These are phyloP conservation scores for Decorospora gaudefroyi DNA, from an alignment of 2,329 filamentous ascomycete species.

Conservation along the genomic window DNA sequence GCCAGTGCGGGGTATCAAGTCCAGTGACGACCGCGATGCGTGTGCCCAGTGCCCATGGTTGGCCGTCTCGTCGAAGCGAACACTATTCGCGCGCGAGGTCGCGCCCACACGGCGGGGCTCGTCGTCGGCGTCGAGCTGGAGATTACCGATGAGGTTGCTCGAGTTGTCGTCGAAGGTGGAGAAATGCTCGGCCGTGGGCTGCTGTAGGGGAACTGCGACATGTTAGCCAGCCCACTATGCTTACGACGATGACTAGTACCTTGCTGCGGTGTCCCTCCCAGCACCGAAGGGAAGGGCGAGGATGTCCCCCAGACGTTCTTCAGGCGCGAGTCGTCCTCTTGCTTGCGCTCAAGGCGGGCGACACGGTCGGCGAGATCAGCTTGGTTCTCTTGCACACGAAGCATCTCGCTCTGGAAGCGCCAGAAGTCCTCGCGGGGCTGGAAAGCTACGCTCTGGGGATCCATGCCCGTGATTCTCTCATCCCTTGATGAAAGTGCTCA, in stretches of 20 bases:
- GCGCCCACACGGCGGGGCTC: conserved; percentile 82
- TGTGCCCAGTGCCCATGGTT: conserved; percentile 90
- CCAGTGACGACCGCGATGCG: conserved; percentile 77
- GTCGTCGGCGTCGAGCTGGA: conserved; percentile 86
- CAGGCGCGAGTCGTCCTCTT: conserved; percentile 65
- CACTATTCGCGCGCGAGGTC: conserved; percentile 91
- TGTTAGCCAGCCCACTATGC: conserved; percentile 19
- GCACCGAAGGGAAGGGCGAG: conserved; percentile 85
- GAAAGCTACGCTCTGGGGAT: conserved; percentile 65
- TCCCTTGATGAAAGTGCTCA: conserved; percentile 35
- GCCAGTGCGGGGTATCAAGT: conserved; percentile 77
- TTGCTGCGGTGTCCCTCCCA: conserved; percentile 83
- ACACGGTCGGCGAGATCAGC: conserved; percentile 65
- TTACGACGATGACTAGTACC: conserved; percentile 58
- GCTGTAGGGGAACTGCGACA: conserved; percentile 71
- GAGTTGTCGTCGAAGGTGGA: conserved; percentile 87
- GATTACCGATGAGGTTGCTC: conserved; percentile 75
- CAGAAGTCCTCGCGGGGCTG: conserved; percentile 68
- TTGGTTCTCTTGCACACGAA: conserved; percentile 63
- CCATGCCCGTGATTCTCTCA: conserved; percentile 55
- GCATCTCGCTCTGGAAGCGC: conserved; percentile 66
- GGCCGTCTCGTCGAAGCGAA: conserved; percentile 95
- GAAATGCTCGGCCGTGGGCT: conserved; percentile 82
- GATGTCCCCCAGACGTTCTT: conserved; percentile 86
- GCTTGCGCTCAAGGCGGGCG: conserved; percentile 63